Conservation (phyloP, 805 yeast species). For the Metschnikowia proteae region DNA sequence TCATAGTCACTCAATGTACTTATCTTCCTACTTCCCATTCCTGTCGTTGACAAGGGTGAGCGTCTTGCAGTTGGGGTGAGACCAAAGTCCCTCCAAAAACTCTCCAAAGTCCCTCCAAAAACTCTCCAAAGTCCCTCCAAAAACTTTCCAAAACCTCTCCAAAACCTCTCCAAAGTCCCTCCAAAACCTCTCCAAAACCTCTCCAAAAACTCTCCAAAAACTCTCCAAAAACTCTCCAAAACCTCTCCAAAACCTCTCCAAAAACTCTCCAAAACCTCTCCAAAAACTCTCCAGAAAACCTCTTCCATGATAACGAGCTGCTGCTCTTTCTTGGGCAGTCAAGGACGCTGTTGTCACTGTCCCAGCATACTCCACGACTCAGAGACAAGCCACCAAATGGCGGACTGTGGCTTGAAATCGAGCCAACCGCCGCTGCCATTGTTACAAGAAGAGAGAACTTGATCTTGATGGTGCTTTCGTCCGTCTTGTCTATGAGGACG, state of each 20-base stretch:
- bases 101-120: too few species aligned
- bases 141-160: too few species aligned
- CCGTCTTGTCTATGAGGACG: conserved; percentile 45
- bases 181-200: too few species aligned
- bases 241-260: too few species aligned
- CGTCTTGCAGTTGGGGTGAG: conserved; percentile 31
- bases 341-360: conserved; percentile 91
- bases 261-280: too few species aligned
- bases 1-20: too few species aligned
- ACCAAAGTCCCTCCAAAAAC: conserved; percentile 31
- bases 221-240: too few species aligned
- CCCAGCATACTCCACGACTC: conserved; percentile 89
- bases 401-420: conserved; percentile 87
- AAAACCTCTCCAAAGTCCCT: too few species aligned
- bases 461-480: conserved; percentile 49
- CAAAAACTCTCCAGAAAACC: conserved; percentile 30
- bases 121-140: too few species aligned
- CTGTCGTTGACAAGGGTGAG: conserved; percentile 28
- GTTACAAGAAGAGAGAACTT: conserved; percentile 53
- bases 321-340: conserved; percentile 72
- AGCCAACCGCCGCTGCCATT: conserved; percentile 51
- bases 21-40: conserved; percentile 24
- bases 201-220: too few species aligned
- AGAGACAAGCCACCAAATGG: conserved; percentile 93
- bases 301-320: conserved; percentile 41